A percentile compares a stretch with the other conserved stretches of the same genome.
Evolutionary conservation across 2,329 filamentous ascomycete species (phyloP).

Genomic region (Beauveria pseudobassiana): DNA sequence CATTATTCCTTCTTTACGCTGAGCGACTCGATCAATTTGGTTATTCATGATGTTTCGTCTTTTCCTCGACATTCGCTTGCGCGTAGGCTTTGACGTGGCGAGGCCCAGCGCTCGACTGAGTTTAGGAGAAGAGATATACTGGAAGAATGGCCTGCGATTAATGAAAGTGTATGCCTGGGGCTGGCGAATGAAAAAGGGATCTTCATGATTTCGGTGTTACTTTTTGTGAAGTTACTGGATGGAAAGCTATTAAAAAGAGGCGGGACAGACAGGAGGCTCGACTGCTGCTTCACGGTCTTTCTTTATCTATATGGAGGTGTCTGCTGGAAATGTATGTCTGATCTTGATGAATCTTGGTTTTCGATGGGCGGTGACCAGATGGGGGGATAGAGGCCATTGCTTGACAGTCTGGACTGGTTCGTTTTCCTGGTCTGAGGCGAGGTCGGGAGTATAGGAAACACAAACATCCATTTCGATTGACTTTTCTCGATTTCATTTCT

Average conservation of each 20-base stretch:
- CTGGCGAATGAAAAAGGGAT: neutral
- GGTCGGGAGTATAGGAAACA: neutral
- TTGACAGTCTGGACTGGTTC: neutral
- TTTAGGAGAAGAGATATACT: neutral
- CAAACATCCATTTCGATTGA: neutral
- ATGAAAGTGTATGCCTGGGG: neutral
- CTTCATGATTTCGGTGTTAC: neutral
- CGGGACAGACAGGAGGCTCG: neutral
- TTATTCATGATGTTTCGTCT: neutral
- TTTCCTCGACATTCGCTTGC: neutral
- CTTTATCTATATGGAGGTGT: neutral
- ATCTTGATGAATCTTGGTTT: neutral
- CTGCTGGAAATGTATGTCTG: slow-evolving; percentile 1
- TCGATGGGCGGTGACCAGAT: neutral
- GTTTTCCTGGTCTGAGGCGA: neutral
- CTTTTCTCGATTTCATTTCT: neutral
- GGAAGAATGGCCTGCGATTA: neutral
- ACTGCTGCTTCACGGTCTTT: neutral
- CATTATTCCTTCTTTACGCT: neutral
- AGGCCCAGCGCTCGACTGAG: neutral
- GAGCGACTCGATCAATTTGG: neutral
- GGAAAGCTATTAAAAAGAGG: neutral
- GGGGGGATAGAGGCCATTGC: neutral
- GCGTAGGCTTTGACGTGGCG: neutral
- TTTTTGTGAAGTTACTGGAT: neutral